Evolutionary conservation across 768 basidiomycete species (phyloP).

Genomic region (Mycena sanguinolenta): DNA sequence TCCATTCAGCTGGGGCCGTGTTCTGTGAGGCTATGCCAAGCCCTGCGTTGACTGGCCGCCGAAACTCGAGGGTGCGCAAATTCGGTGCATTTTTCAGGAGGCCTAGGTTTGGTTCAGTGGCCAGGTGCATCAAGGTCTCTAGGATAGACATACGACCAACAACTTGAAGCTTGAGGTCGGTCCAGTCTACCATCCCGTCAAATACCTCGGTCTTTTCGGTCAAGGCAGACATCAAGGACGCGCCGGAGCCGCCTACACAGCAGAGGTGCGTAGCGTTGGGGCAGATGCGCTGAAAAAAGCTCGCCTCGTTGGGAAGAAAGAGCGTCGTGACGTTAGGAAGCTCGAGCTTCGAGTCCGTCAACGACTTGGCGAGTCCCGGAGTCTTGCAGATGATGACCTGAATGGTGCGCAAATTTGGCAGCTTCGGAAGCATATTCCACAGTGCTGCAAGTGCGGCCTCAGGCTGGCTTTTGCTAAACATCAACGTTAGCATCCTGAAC

Average conservation of each 20-base stretch:
- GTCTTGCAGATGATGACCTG: constrained; percentile 29
- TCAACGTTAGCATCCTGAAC: constrained; percentile 23
- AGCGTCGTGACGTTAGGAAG: constrained; percentile 29
- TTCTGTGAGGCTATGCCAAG: neutral
- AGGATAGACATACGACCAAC: constrained; percentile 4
- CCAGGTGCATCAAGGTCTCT: no score
- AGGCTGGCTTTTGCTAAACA: constrained; percentile 26
- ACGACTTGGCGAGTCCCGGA: constrained; percentile 23
- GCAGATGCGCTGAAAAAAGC: constrained; percentile 21
- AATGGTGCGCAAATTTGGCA: constrained; percentile 32
- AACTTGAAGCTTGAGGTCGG: constrained; percentile 3
- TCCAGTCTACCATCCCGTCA: constrained; percentile 33
- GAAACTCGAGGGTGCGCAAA: constrained; percentile 24
- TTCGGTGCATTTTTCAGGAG: constrained; percentile 30
- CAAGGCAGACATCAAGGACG: constrained; percentile 20
- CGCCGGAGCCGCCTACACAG: constrained; percentile 24
- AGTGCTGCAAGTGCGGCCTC: constrained; percentile 24
- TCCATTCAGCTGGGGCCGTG: constrained; percentile 15
- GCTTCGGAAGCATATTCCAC: constrained; percentile 26
- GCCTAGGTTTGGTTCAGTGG: constrained; percentile 7
- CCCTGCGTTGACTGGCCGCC: constrained; percentile 25
- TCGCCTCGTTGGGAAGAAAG: constrained; percentile 10
- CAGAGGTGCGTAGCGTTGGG: constrained; percentile 32
- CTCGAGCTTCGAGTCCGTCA: constrained; percentile 16
- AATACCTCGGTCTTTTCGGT: constrained; percentile 22